phyloP scores from a whole-genome alignment of 805 yeast species.

The Candida nanaspora region DNA sequence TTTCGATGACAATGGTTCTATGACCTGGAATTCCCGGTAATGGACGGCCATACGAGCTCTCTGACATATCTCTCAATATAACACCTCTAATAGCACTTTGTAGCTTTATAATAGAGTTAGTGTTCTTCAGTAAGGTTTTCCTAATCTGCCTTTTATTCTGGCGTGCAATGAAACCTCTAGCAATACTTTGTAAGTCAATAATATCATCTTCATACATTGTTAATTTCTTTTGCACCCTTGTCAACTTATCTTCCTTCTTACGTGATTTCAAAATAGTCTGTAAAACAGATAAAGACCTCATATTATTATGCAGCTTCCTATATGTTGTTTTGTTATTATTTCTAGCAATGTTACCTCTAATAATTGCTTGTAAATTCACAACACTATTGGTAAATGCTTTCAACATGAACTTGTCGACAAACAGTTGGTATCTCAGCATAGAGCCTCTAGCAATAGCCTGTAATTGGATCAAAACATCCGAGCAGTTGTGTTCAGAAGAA shows the following conservation, averaged over 20 bases:
- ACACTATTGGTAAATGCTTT: conserved; percentile 48
- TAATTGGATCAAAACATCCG: conserved; percentile 26
- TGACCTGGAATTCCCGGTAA: neutral
- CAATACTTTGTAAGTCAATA: conserved; percentile 26
- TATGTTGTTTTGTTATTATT: conserved; percentile 15
- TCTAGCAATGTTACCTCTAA: conserved; percentile 41
- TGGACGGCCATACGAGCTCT: neutral
- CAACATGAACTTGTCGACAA: conserved; percentile 55
- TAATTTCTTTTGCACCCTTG: conserved; percentile 10
- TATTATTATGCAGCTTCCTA: conserved; percentile 9
- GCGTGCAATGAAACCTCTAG: conserved; percentile 21
- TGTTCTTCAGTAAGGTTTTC: conserved; percentile 13
- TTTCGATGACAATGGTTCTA: neutral
- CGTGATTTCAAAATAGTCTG: conserved; percentile 32
- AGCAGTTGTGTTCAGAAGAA: conserved; percentile 1
- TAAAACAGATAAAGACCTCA: conserved; percentile 28
- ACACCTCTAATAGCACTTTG: conserved; percentile 40
- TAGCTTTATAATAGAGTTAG: conserved; percentile 21
- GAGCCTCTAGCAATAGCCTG: conserved; percentile 74
- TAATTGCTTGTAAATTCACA: conserved; percentile 38
- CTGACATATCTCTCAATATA: conserved; percentile 17
- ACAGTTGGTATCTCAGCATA: conserved; percentile 52
- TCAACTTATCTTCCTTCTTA: conserved; percentile 11
- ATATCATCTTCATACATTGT: conserved; percentile 14
- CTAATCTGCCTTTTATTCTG: conserved; percentile 4